These are phyloP conservation scores for Picochlorum sp. DNA, from an alignment of 139 green algal species.

Conservation along the genomic window DNA sequence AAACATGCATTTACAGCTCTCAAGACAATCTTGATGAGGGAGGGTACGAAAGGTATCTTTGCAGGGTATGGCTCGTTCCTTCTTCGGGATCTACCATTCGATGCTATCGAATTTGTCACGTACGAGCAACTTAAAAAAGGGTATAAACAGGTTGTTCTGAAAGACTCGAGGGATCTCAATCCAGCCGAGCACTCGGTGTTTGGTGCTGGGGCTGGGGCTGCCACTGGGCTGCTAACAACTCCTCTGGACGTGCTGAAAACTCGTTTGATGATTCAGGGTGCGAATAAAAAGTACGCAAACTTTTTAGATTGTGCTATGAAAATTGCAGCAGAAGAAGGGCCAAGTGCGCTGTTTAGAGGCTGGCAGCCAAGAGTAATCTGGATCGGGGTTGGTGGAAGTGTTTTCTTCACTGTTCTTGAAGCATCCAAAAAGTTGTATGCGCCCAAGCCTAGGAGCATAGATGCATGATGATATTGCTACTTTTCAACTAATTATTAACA, in stretches of 20 bases:
- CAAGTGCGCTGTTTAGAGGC: constrained; percentile 69
- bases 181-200: constrained; percentile 48
- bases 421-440: constrained; percentile 42
- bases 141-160: constrained; percentile 15
- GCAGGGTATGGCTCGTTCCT: constrained; percentile 97
- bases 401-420: constrained; percentile 83
- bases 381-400: constrained; percentile 88
- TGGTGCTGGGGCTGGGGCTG: constrained; percentile 63
- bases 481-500: neutral
- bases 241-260: constrained; percentile 92
- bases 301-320: constrained; percentile 45
- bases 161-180: constrained; percentile 42
- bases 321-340: constrained; percentile 73
- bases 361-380: constrained; percentile 90
- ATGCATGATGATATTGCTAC: neutral
- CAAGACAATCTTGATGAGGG: constrained; percentile 50
- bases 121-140: constrained; percentile 72
- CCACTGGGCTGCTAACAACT: constrained; percentile 80
- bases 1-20: constrained; percentile 40
- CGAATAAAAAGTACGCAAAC: constrained; percentile 33
- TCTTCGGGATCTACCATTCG: constrained; percentile 94
- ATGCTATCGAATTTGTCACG: constrained; percentile 93
- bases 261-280: constrained; percentile 80
- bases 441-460: constrained; percentile 7
- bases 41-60: constrained; percentile 78